A percentile compares a stretch with the other conserved stretches of the same genome.
Evolutionary conservation across 345 rosid species (phyloP).

Genomic region (Citrus sinensis): DVS_A1.0 CM039169.1:28772001-28772500

Average conservation of each 20-base stretch:
- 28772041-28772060: constrained; percentile 44
- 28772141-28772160: not conserved
- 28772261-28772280: constrained; percentile 65
- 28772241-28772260: constrained; percentile 47
- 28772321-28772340: constrained; percentile 34
- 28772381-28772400: not conserved
- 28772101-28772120: constrained; percentile 74
- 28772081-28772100: constrained; percentile 76
- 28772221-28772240: constrained; percentile 29
- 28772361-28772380: not conserved
- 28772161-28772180: not conserved
- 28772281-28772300: constrained; percentile 90
- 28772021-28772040: constrained; percentile 71
- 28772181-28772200: not conserved
- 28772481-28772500: constrained; percentile 93
- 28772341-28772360: not conserved
- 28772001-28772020: constrained; percentile 56
- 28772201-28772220: not conserved
- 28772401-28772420: not conserved
- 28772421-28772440: constrained; percentile 52
- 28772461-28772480: constrained; percentile 80
- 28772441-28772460: constrained; percentile 81
- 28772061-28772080: constrained; percentile 45
- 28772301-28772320: constrained; percentile 75
- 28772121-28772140: constrained; percentile 51